phyloP scores from a whole-genome alignment of 352 stramenopile genomes.

The Globisporangium irregulare region DNA sequence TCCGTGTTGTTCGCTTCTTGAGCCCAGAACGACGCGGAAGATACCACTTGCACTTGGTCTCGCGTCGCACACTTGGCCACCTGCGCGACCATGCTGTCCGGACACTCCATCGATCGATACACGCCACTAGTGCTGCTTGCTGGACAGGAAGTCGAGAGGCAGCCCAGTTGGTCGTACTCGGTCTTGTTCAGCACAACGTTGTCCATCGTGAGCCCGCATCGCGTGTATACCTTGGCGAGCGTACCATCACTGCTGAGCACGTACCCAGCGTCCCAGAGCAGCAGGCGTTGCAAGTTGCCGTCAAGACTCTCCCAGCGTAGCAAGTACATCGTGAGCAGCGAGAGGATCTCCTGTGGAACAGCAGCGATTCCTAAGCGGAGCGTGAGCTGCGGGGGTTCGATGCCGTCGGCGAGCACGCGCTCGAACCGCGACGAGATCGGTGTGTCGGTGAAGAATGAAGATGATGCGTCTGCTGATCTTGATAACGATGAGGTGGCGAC shows the following conservation, averaged over 20 bases:
- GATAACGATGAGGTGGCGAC: background rate
- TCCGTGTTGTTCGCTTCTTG: conserved; percentile 47
- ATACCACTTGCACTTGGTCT: conserved; percentile 13
- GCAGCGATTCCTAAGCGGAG: background rate
- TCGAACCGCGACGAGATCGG: conserved; percentile 29
- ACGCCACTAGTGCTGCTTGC: background rate
- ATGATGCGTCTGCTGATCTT: background rate
- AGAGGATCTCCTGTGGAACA: background rate
- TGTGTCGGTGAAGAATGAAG: conserved; percentile 13
- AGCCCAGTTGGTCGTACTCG: conserved; percentile 35
- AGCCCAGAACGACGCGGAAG: conserved; percentile 23
- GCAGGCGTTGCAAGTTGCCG: conserved; percentile 45
- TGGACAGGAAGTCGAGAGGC: conserved; percentile 10
- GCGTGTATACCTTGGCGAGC: conserved; percentile 24
- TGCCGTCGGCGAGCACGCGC: conserved; percentile 24
- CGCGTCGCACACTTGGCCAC: conserved; percentile 33
- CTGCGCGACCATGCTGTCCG: conserved; percentile 27
- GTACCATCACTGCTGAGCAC: conserved; percentile 22
- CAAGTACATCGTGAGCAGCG: conserved; percentile 28
- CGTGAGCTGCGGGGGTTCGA: conserved; percentile 26
- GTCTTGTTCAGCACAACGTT: conserved; percentile 27
- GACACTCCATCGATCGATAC: conserved; percentile 26
- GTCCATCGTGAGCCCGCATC: conserved; percentile 46
- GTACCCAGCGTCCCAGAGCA: conserved; percentile 56
- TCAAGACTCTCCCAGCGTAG: conserved; percentile 37